Base-by-base conservation (phyloP, 2,329 filamentous ascomycete species). In the Sporothrix pseudoabietina region DNA sequence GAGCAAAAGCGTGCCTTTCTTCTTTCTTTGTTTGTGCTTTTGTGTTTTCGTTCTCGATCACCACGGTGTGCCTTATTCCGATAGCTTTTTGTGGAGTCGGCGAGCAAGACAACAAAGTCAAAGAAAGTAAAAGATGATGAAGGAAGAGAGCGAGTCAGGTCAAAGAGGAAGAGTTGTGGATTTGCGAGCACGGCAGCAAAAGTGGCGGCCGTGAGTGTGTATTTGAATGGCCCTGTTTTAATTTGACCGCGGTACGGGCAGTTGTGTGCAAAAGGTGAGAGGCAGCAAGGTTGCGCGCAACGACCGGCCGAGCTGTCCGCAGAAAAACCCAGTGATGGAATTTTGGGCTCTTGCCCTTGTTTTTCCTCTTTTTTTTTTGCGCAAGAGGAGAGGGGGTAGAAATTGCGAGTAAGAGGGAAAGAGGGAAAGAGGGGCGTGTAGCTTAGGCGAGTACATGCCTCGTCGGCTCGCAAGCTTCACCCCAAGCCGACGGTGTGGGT, bases 191-290 rank as follows among this genome's bases (percentile, higher is more conserved):
- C n/a, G 0, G 72, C 65, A 55, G 76, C 78, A 78, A 80, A 71
- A 71, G 66, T 74, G 79, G 81, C 80, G 79, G 80, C 79, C 78
- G 76, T 75, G 78, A 78, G 79, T 79, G 79, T 78, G 79, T 81
- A 80, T 82, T 80, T 81, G 35, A 26, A 26, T 26, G 26, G 26
- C 26, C 26, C 26, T 81, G 80, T 82, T 80, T 81, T 1, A 35
- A 8, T 8, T 35, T 35, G 81, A 81, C 77, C 78, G 79, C 78
- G 78, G 79, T 78, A 80, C 77, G 47, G 16, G 47, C 66, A 26
- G 44, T 54, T 49, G 26, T 26, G 47, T 69, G 65, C 65, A n/a
- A 35, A 41, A 26, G n/a, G 76, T 19, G 30, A 32, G 16, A 70
- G 10, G 22, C n/a, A n/a, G 44, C 26, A 52, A 30, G 16, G 8